Base-by-base conservation (phyloP, 2,329 filamentous ascomycete genomes). In the Stenocarpella maydis region DNA sequence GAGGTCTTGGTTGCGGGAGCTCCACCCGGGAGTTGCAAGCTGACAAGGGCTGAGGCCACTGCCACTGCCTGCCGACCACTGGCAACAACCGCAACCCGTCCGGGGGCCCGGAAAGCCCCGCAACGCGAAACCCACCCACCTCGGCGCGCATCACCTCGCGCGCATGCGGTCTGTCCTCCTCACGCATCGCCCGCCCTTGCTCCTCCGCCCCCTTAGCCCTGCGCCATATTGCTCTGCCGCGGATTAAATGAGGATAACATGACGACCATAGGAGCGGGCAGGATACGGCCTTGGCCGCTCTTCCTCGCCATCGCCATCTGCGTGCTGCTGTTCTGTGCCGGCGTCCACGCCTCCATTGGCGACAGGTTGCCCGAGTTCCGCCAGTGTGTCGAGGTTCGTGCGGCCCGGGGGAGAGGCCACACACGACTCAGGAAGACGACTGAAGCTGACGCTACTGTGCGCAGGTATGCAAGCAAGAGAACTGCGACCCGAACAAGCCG, bases 291-390 rank as follows among this genome's bases (percentile, higher is more conserved):
- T 37, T 41, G 61, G 52, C 72, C 73, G 72, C 8, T 50, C 41
- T 68, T 67, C 54, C 72, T 78, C 70, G 72, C 80, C 71, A 71
- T 82, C 64, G 74, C 78, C 70, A 72, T 85, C 65, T 72, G 75
- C 65, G 69, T 81, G 60, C 70, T 83, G 52, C 72, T 84, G 66
- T 79, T 88, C 71, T 78, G 80, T 39, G 75, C 74, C 64, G 79
- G 80, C n/a, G 84, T 84, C 19, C 80, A 84, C 66, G 96, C 94
- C 34, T 98, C 95, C 5, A 76, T 90, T 60, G 96, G 96, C 73
- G 96, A 99, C 80, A 87, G 89, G 67, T 84, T 97, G 70, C 93
- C 93, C 21, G 94, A 97, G 76, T 99, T 99, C 79, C 87, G 86
- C 77, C 86, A 94, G 79, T 99, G 96, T 79, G 88, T 98, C 65